Conservation (phyloP, 2,329 filamentous ascomycete genomes). For the Penicillium brasilianum region DNA sequence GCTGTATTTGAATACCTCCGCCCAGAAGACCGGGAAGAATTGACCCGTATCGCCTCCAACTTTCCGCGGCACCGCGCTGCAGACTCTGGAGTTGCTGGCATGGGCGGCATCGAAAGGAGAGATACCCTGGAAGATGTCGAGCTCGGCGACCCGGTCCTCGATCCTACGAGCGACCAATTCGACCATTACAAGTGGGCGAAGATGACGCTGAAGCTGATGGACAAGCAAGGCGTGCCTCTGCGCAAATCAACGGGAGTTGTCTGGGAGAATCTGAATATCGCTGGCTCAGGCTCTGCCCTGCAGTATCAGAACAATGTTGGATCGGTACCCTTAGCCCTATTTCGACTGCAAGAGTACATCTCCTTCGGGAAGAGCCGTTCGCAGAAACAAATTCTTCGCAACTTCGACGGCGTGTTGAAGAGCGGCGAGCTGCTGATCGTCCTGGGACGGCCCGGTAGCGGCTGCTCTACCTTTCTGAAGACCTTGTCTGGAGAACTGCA, state of each 20-base stretch:
- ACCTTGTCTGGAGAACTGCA: slow-evolving; percentile 81
- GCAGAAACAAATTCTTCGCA: slow-evolving; percentile 61
- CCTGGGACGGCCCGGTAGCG: slow-evolving; percentile 48
- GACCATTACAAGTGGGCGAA: slow-evolving; percentile 60
- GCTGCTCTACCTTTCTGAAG: slow-evolving; percentile 83
- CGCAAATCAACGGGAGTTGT: slow-evolving; percentile 63
- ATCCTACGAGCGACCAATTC: slow-evolving; percentile 58
- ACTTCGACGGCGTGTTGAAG: slow-evolving; percentile 59
- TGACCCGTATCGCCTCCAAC: slow-evolving; percentile 38
- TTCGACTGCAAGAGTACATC: slow-evolving; percentile 63
- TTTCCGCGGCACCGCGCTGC: slow-evolving; percentile 31
- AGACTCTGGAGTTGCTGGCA: slow-evolving; percentile 24
- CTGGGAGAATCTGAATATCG: slow-evolving; percentile 69
- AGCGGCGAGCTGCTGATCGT: slow-evolving; percentile 54
- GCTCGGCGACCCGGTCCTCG: slow-evolving; percentile 55
- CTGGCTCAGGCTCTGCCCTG: slow-evolving; percentile 68
- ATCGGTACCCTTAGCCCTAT: slow-evolving; percentile 62
- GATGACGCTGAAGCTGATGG: slow-evolving; percentile 56
- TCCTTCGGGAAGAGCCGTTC: slow-evolving; percentile 49
- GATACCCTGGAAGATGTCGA: slow-evolving; percentile 48
- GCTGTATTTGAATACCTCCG: slow-evolving; percentile 34
- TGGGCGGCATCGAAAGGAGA: slow-evolving; percentile 30
- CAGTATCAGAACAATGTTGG: slow-evolving; percentile 72
- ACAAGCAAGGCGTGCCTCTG: slow-evolving; percentile 60
- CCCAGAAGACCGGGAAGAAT: slow-evolving; percentile 33